phyloP scores from a whole-genome alignment of 2,329 filamentous ascomycete genomes.

The Cladobotryum mycophilum region DNA sequence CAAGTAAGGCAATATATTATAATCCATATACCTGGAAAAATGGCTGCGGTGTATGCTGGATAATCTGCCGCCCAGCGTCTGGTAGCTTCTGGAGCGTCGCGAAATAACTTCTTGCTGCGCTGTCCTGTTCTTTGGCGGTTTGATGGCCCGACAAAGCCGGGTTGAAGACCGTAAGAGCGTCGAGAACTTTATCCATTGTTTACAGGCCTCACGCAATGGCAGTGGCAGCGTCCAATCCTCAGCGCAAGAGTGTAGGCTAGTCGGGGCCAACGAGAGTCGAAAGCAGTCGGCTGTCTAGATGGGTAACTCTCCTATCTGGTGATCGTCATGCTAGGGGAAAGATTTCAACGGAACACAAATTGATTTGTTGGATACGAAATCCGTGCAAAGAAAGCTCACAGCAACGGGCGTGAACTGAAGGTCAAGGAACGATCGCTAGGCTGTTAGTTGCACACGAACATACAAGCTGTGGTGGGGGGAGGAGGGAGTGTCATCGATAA shows the following conservation, averaged over 20 bases:
- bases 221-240: neutral
- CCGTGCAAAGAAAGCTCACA: neutral
- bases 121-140: constrained; percentile 32
- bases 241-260: neutral
- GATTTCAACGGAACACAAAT: too few species aligned
- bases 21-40: constrained; percentile 35
- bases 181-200: constrained; percentile 26
- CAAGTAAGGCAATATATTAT: neutral
- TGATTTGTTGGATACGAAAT: neutral
- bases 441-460: constrained; percentile 1
- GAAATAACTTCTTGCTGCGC: constrained; percentile 32
- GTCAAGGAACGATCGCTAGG: neutral
- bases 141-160: constrained; percentile 23
- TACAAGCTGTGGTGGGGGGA: constrained; percentile 5
- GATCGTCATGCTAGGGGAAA: constrained; percentile 7
- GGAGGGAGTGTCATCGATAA: neutral
- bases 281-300: neutral
- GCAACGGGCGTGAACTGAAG: neutral
- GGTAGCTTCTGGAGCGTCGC: constrained; percentile 32
- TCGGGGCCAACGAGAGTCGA: neutral
- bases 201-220: neutral
- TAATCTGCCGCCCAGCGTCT: constrained; percentile 23
- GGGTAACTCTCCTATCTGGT: neutral
- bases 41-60: constrained; percentile 29
- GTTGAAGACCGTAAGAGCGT: constrained; percentile 37